A percentile compares a stretch with the other conserved stretches of the same genome.
These are phyloP conservation scores for Mucor piriformis DNA, from an alignment of 371 early-diverging fungal species.

Conservation along the genomic window DNA sequence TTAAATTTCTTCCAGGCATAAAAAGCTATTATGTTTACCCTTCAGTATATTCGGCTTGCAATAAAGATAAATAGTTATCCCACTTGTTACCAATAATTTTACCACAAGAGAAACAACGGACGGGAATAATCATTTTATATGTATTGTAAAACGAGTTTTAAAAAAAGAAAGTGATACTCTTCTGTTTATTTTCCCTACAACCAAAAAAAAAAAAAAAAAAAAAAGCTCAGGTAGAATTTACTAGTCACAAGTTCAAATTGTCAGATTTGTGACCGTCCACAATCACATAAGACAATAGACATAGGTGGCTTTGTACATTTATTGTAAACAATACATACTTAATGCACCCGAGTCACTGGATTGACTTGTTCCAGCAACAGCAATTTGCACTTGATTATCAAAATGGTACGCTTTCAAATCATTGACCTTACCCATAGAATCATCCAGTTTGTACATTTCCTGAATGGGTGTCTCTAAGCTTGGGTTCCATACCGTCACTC, in stretches of 20 bases:
- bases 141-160: background rate
- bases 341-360: conserved; percentile 20
- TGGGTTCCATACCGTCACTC: conserved; percentile 23
- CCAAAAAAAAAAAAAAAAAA: conserved; percentile 5
- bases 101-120: conserved; percentile 97
- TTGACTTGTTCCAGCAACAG: conserved; percentile 26
- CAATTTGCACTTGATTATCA: conserved; percentile 1
- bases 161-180: background rate
- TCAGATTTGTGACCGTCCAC: conserved; percentile 6
- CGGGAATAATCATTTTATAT: conserved; percentile 90
- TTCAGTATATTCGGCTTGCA: conserved; percentile 79
- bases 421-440: conserved; percentile 19
- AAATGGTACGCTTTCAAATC: conserved; percentile 11
- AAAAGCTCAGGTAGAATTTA: background rate
- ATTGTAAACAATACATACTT: conserved; percentile 17
- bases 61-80: conserved; percentile 89
- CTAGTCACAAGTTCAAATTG: background rate
- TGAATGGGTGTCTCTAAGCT: background rate
- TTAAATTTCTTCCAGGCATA: no score
- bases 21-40: conserved; percentile 71
- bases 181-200: background rate
- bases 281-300: no score
- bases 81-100: conserved; percentile 99
- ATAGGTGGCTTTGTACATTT: no score
- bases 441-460: conserved; percentile 14